Base-by-base conservation (phyloP, 2,329 filamentous ascomycete species). In the Zymoseptoria brevis region DNA sequence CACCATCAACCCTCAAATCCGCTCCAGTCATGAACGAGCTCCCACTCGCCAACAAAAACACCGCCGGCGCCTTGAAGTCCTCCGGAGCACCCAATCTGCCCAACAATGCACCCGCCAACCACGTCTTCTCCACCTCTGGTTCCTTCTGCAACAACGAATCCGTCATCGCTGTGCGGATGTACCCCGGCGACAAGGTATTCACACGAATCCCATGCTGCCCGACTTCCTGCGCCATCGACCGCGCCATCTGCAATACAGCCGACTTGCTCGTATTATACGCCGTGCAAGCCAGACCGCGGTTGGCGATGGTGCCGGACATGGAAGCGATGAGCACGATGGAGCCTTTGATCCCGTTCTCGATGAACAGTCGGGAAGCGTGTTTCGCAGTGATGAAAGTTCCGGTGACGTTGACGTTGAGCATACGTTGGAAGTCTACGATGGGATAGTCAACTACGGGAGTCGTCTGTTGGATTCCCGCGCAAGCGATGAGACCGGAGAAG, bases 21-120 rank as follows among this genome's bases (percentile, higher is more conserved):
- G 82, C 81, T 0, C 84, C 86, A 0, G 86, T 88, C 84, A 89
- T 88, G 69, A 86, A 88, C 60, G 81, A 82, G 71, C 83, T 87
- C 2, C 85, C 85, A 67, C 87, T 83, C 66, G 83, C 86, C 21
- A 88, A 75, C 64, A 87, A 76, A 70, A 87, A 89, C 8, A 87
- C 81, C 2, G 85, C 86, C 1, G 87, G 85, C 4, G 87, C 82
- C 60, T 83, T 79, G 67, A 83, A 83, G 62, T 85, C 82, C 63
- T 84, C 81, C 0, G 81, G 80, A 7, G 74, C 75, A 4, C 81
- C 81, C 51, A 84, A 66, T 24, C 81, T 75, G 8, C 80, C 80
- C 24, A 85, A 73, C 68, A 85, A 67, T 16, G 79, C 79, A 50
- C 79, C 80, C 2, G 74, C 75, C 79, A 81, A 81, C 79, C 79